Base-by-base conservation (phyloP, 164 flowering plant genomes). In the Umbilicus rupestris region DNA sequence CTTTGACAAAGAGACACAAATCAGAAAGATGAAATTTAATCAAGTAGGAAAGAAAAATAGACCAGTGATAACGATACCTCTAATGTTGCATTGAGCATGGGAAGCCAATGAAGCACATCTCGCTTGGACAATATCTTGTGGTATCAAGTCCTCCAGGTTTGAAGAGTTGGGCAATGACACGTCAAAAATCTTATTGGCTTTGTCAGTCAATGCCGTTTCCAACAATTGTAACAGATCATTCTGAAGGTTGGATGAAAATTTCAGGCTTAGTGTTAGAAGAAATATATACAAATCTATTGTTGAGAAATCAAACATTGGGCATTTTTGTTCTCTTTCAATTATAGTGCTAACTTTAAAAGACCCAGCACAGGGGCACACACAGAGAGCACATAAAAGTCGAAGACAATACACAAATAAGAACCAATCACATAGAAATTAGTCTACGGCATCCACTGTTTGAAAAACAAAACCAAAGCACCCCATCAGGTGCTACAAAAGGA, bases 51-150 rank as follows among this genome's bases (percentile, higher is more conserved):
- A 28, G 5, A 9, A 19, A 50, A 37, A 64, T 15, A 7, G 37
- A 74, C n/a, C 5, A 46, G 68, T 26, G 28, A 26, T 20, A 52
- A 14, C 31, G 14, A 14, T 82, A 94, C 98, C 98, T 86, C 81
- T 83, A 73, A 74, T 68, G 72, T 69, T 73, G 74, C 95, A 89
- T 59, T 70, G 77, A 28, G 69, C 62, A 72, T 66, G 65, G 65
- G 76, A 69, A 49, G 82, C 81, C 74, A 81, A 68, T 66, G 73
- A 74, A 55, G 68, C 63, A 29, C 20, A 62, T 39, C 52, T 73
- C 65, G 60, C 64, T 65, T 73, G 63, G 67, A 47, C 71, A 65
- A 75, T 67, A 63, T 76, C 66, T 39, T 39, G 10, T 35, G 83
- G 78, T 75, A 82, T 76, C 69, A 77, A 66, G 62, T 81, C 88